Percentiles rank a stretch among this genome's conserved stretches.
Conservation (phyloP, 306 rosid genomes). For the Notholithocarpus densiflorus region DNA sequence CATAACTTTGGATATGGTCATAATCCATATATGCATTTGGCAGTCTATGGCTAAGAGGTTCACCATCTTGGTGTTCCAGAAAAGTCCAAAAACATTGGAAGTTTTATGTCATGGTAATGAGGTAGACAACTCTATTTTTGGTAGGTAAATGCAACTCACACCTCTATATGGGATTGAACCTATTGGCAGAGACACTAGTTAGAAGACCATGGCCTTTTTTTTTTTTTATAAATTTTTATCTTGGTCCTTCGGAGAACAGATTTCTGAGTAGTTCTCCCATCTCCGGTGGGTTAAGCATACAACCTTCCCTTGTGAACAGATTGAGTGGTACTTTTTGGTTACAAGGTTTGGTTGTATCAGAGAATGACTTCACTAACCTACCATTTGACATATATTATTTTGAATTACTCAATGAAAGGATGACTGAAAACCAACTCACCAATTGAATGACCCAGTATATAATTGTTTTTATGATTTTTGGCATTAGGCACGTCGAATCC, state of each 20-base stretch:
- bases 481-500: slow-evolving; percentile 66
- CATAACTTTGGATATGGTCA: not conserved
- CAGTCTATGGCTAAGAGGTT: not conserved
- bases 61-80: not conserved
- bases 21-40: not conserved
- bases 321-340: not conserved
- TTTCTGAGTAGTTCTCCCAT: not conserved
- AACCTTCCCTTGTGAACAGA: not conserved
- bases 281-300: not conserved
- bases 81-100: not conserved
- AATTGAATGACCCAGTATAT: not conserved
- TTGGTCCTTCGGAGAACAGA: not conserved
- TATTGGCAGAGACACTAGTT: not conserved
- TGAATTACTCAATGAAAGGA: not conserved
- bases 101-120: not conserved
- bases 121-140: not conserved
- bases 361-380: not conserved
- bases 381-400: not conserved
- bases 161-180: not conserved
- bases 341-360: not conserved
- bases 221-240: not conserved
- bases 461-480: not conserved
- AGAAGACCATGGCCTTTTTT: not conserved
- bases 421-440: too few relatives aligned
- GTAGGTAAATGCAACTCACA: not conserved